Percentiles rank a stretch among this genome's conserved stretches.
Evolutionary conservation across 164 flowering plant species (phyloP).

Genomic region (Kingdonia uniflora): DNA sequence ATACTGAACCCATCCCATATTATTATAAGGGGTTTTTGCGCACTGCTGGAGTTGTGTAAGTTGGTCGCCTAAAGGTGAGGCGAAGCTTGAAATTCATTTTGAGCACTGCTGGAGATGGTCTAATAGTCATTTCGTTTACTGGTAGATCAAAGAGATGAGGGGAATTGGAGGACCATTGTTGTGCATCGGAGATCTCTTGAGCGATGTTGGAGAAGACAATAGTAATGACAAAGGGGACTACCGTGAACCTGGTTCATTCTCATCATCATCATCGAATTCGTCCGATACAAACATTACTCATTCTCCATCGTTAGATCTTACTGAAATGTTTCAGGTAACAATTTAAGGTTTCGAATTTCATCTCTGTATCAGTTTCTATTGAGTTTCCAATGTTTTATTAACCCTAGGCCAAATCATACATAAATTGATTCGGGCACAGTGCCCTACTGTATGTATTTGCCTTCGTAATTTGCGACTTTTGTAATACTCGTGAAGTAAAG

Average conservation of each 20-base stretch:
- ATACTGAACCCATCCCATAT: no score
- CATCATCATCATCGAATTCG: neutral
- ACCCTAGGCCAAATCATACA: no score
- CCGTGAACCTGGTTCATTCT: constrained; percentile 4
- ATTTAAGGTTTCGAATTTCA: neutral
- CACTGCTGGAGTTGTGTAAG: no score
- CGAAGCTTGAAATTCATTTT: no score
- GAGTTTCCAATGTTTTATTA: no score
- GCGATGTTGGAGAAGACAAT: constrained; percentile 51
- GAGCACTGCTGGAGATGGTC: constrained; percentile 1
- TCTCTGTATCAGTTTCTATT: neutral
- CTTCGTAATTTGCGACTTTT: no score
- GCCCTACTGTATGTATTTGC: no score
- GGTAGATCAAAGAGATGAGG: constrained; percentile 31
- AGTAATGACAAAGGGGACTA: constrained; percentile 12
- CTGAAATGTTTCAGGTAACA: constrained; percentile 49
- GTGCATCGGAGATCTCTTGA: constrained; percentile 69
- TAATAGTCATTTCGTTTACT: no score
- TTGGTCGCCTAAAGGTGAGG: no score
- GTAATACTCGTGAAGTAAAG: no score
- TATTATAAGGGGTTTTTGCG: no score
- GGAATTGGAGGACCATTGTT: constrained; percentile 87
- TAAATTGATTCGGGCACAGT: no score
- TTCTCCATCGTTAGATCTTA: constrained; percentile 31
- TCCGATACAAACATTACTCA: neutral